phyloP scores from a whole-genome alignment of 768 basidiomycete species.

The Mycena metata region DNA sequence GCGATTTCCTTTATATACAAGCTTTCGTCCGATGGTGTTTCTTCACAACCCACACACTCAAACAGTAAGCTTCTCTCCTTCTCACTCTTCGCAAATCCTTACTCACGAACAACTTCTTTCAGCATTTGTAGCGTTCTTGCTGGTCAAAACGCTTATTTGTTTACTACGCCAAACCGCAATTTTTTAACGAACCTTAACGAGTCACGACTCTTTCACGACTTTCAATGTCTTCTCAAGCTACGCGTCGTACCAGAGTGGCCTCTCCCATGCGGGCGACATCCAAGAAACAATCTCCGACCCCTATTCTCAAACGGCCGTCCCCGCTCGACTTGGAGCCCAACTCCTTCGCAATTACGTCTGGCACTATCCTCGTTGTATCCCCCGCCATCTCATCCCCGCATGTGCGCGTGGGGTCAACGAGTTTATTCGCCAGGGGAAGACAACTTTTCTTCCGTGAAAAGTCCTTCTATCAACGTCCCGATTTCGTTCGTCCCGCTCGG shows the following conservation, averaged over 20 bases:
- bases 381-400: constrained; percentile 58
- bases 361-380: constrained; percentile 50
- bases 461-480: constrained; percentile 21
- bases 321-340: constrained; percentile 54
- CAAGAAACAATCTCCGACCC: constrained; percentile 40
- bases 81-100: neutral
- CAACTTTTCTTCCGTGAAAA: constrained; percentile 24
- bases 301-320: constrained; percentile 58
- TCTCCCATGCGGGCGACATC: constrained; percentile 50
- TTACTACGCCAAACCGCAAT: constrained; percentile 9
- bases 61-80: constrained; percentile 1
- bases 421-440: constrained; percentile 50
- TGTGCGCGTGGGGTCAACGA: constrained; percentile 71
- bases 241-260: constrained; percentile 51
- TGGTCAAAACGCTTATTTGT: constrained; percentile 61
- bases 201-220: constrained; percentile 42
- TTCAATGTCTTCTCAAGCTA: constrained; percentile 54
- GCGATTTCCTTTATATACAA: constrained; percentile 11
- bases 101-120: neutral
- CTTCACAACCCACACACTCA: neutral
- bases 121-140: constrained; percentile 51
- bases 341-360: constrained; percentile 47
- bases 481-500: constrained; percentile 7
- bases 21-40: neutral
- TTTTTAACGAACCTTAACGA: constrained; percentile 34